These are phyloP conservation scores for Cladosporium velox DNA, from an alignment of 2,329 filamentous ascomycete species.

Conservation along the genomic window DNA sequence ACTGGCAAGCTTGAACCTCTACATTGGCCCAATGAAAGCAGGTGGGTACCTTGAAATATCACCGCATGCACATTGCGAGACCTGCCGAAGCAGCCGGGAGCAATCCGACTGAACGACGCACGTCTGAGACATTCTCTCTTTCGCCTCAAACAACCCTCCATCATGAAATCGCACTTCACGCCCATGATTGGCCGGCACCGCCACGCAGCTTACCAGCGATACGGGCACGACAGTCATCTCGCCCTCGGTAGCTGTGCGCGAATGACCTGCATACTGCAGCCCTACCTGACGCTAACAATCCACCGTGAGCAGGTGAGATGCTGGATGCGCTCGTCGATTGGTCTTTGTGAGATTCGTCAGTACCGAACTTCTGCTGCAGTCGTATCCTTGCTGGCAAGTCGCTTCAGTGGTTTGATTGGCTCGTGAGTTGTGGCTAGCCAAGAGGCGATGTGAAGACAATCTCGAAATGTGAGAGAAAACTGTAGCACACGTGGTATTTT, in stretches of 20 bases:
- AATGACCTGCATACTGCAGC: conserved; percentile 22
- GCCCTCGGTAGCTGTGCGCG: conserved; percentile 6
- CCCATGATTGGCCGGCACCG: conserved; percentile 18
- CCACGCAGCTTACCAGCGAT: conserved; percentile 15
- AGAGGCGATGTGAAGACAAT: background rate
- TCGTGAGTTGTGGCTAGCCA: background rate
- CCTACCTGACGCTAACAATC: conserved; percentile 14
- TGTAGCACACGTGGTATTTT: background rate
- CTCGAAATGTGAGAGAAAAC: background rate
- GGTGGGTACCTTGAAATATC: background rate
- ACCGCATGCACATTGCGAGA: background rate
- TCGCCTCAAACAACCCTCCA: conserved; percentile 21
- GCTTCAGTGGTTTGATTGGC: conserved; percentile 10
- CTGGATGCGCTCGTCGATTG: conserved; percentile 7
- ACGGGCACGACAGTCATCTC: background rate
- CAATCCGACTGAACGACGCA: conserved; percentile 17
- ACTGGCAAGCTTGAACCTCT: background rate
- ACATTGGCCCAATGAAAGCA: background rate
- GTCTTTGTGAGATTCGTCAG: background rate
- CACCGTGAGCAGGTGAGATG: background rate
- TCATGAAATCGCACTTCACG: conserved; percentile 3
- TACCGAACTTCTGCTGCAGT: conserved; percentile 15
- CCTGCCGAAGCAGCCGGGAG: conserved; percentile 10
- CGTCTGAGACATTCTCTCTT: conserved; percentile 10
- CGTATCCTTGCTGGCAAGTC: conserved; percentile 4